These are phyloP conservation scores for Neofusicoccum ribis DNA, from an alignment of 2,329 filamentous ascomycete species.

Conservation along the genomic window DNA sequence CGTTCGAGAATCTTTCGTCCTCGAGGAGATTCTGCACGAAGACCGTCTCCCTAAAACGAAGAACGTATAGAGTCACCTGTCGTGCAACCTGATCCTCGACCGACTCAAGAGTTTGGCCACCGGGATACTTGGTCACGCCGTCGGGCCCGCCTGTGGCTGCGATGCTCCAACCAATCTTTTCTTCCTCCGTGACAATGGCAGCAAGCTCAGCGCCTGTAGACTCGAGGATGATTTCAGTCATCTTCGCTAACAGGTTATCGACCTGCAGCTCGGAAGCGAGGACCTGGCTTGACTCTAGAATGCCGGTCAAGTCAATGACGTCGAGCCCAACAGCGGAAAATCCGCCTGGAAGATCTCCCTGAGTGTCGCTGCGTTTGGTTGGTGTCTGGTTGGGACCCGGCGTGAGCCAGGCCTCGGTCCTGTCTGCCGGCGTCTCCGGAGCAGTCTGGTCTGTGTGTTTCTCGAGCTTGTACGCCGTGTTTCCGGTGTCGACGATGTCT, in stretches of 20 bases:
- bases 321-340: constrained; percentile 69
- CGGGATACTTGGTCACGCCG: constrained; percentile 66
- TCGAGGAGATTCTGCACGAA: constrained; percentile 72
- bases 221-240: constrained; percentile 79
- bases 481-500: constrained; percentile 57
- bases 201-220: constrained; percentile 74
- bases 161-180: constrained; percentile 66
- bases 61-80: constrained; percentile 74
- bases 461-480: constrained; percentile 44
- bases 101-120: constrained; percentile 63
- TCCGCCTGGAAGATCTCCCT: constrained; percentile 60
- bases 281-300: constrained; percentile 75
- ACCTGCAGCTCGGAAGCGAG: constrained; percentile 77
- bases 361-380: constrained; percentile 42
- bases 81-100: constrained; percentile 68
- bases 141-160: constrained; percentile 74
- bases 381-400: constrained; percentile 44
- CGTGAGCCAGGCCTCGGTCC: constrained; percentile 51
- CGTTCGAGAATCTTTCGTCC: constrained; percentile 77
- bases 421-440: constrained; percentile 43
- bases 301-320: constrained; percentile 79
- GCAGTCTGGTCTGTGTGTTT: constrained; percentile 44
- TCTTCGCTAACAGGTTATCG: constrained; percentile 73
- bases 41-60: constrained; percentile 73
- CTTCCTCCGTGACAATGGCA: constrained; percentile 72